Base-by-base conservation (phyloP, 805 yeast species). In the Schwanniomyces sp. region DNA sequence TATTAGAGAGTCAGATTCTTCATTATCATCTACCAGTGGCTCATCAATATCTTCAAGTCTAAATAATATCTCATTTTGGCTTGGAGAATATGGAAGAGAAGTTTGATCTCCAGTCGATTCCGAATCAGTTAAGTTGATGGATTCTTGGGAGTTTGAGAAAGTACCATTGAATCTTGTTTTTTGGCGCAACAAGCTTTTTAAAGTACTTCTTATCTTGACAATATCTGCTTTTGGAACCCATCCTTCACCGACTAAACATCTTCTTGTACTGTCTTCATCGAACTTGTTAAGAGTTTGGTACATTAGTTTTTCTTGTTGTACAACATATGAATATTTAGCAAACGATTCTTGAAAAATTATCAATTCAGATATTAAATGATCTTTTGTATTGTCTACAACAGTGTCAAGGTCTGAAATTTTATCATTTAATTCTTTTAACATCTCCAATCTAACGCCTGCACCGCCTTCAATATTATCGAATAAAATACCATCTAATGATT, bases 231-330 rank as follows among this genome's bases (percentile, higher is more conserved):
- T 68, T 30, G 91, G 91, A 32, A 81, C 79, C 96, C 88, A 86
- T 40, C 89, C 90, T 72, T 82, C 89, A 28, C 83, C 88, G 44
- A 81, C 86, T 41, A 81, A 74, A 61, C 84, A 84, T 59, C 81
- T 78, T 62, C 90, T 76, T 38, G 79, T 78, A 46, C 77, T 68
- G 62, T 87, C 94, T 61, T 80, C 85, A 56, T 85, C 84, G 56
- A 88, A 87, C 49, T 72, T 73, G 63, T 85, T 85, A 70, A 86
- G 73, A 3, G 80, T 72, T 49, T 78, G 76, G 60, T 74, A 85
- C 37, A 85, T 82, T 21, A 78, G 64, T 53, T 80, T 78, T 55
- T 86, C 91, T 40, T 82, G 65, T 45, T 76, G 73, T 44, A 82
- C 51, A 7, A 54, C 53, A 45, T 62, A 69, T 30, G 53, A 45